Base-by-base conservation (phyloP, 768 basidiomycete genomes). In the Mycena amicta region DNA sequence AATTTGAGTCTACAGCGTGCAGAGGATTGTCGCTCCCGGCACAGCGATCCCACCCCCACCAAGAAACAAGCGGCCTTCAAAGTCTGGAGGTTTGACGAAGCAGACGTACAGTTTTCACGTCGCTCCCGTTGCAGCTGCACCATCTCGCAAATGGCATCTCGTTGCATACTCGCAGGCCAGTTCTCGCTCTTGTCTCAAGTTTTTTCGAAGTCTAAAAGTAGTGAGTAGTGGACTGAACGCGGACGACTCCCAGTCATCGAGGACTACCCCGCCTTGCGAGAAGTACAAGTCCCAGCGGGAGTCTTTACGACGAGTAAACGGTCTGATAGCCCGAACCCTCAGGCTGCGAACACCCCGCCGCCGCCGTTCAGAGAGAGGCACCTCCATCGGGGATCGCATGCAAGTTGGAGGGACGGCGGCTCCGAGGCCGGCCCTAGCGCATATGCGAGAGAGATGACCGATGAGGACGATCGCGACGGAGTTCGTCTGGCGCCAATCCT, bases 81-180 rank as follows among this genome's bases (percentile, higher is more conserved):
- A 84, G 52, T 77, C 78, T 12, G 80, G 81, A 40, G 83, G 83
- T 5, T 72, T 85, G 50, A 85, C 83, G 47, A 85, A 85, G 65
- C 83, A 85, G 66, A 85, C 83, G 0, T 85, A 83, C 63, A 83
- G 81, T 3, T 83, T 83, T n/a, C 77, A 78, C 26, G 83, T 84
- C 11, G 31, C 72, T 78, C 57, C 66, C 78, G 47, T 77, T 75
- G 28, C 78, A 74, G 50, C 68, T 74, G 15, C 71, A 37, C 69
- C 72, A 22, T 74, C 78, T 2, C 76, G 78, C 30, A 82, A 83
- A 71, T 84, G 83, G 83, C 83, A 84, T 69, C 74, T 82, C 25
- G 82, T 83, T 30, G 81, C 83, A 31, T 84, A 84, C 67, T 81
- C 82, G 60, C 72, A 74, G 67, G 82, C 83, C 53, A 66, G 73